Percentiles rank a stretch among this genome's conserved stretches.
Evolutionary conservation across 257 asterid genomes (phyloP).

Genomic region (Verbena officinalis): DNA sequence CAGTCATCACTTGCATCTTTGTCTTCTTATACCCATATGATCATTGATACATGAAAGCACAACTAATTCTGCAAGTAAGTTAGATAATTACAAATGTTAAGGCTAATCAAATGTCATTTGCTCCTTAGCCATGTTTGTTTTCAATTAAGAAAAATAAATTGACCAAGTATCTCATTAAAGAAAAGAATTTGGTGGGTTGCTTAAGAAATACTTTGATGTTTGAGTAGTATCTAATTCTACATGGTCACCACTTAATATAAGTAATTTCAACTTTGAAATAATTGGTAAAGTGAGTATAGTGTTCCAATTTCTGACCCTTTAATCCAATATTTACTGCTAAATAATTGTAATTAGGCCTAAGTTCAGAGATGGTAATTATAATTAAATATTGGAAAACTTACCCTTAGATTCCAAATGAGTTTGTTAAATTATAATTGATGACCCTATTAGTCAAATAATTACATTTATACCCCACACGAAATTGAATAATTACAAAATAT

Average conservation of each 20-base stretch:
- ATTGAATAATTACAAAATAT: too few relatives aligned
- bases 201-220: background rate
- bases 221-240: background rate
- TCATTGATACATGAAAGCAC: background rate
- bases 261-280: background rate
- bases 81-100: background rate
- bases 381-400: too few relatives aligned
- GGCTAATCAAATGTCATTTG: background rate
- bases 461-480: too few relatives aligned
- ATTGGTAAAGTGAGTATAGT: background rate
- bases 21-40: background rate
- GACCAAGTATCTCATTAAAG: background rate
- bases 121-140: background rate
- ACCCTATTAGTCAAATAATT: too few relatives aligned
- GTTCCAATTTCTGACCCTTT: too few relatives aligned
- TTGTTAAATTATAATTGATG: too few relatives aligned
- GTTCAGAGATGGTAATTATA: too few relatives aligned
- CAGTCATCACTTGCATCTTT: too few relatives aligned
- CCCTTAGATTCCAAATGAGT: too few relatives aligned
- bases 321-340: too few relatives aligned
- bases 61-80: background rate
- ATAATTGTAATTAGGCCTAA: too few relatives aligned
- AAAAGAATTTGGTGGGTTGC: background rate
- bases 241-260: background rate
- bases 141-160: background rate